Evolutionary conservation across 345 rosid species (phyloP).

Genomic region (Trapa bicornis): DNA sequence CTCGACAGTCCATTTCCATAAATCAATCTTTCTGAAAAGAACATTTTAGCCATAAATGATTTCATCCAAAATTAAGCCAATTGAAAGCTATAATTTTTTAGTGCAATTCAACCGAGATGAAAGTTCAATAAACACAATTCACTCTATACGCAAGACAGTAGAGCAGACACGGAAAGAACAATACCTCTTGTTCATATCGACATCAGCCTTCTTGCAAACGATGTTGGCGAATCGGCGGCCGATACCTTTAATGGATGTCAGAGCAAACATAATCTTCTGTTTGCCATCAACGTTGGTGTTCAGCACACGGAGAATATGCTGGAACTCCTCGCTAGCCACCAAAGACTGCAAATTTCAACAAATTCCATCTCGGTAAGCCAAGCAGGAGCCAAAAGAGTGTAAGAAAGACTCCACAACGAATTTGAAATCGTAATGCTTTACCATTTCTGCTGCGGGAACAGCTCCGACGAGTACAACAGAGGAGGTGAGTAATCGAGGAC

Average conservation of each 20-base stretch:
- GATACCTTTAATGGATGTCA: conserved; percentile 88
- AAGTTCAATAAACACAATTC: no score
- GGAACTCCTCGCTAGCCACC: conserved; percentile 78
- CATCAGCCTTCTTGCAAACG: conserved; percentile 94
- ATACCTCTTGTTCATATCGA: conserved; percentile 90
- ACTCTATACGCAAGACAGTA: no score
- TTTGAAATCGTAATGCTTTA: background rate
- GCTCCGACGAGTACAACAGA: background rate
- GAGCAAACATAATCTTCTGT: conserved; percentile 83
- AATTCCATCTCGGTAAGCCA: background rate
- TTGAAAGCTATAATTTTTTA: no score
- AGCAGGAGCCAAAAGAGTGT: no score
- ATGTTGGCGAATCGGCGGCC: conserved; percentile 81
- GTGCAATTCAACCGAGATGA: no score
- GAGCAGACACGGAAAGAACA: background rate
- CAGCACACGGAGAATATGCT: conserved; percentile 84
- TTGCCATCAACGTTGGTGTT: conserved; percentile 90
- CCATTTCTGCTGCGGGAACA: background rate
- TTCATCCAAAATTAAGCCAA: no score
- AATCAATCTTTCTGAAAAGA: no score
- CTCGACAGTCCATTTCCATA: no score
- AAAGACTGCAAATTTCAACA: conserved; percentile 38
- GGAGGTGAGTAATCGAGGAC: background rate
- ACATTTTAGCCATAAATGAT: no score
- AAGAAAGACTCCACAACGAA: no score